Evolutionary conservation across 106 monocot genomes (phyloP), one percentile per base, ranked within the genome.

Genomic region (Apostasia shenzhenica): DNA sequence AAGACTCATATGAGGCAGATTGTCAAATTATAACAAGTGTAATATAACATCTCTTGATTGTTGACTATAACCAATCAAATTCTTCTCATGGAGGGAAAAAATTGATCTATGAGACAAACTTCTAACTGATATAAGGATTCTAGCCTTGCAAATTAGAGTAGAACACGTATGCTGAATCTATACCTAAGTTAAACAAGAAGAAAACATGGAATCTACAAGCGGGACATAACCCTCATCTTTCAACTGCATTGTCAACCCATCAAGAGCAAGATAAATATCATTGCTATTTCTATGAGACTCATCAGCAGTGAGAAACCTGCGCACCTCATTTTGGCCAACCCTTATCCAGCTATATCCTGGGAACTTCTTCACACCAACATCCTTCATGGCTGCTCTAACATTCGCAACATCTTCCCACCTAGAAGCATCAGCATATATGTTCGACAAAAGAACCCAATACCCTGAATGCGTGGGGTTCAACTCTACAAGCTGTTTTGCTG

Each of bases 401-500:
- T 64, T 48, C 2, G 63, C 49, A 37, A 67, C 80, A 68, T 90
- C 76, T 2, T 54, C 53, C 85, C 82, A 90, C 73, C 75, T 72
- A 4, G 72, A 78, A 59, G 84, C 93, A 53, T 80, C 79, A 4
- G 89, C 83, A 82, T 93, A 93, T 12, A 80, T 61, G 50, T 89
- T 89, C 1, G 93, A 86, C n/a, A 93, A 46, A 63, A 93, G 63
- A 4, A 93, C 89, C 76, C 79, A 82, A 50, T 86, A 93, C 2
- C 93, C 86, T 2, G 89, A 81, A 70, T 93, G 89, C 1, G 55
- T 14, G 1, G 93, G 93, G 1, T 93, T 77, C 75, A 86, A 64
- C 42, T 81, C 67, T 14, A 83, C 75, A 56, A 93, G 51, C 11
- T 80, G 76, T 42, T 63, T 71, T 8, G 86, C 89, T 37, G 84